Evolutionary conservation across 169 alveolate genomes (phyloP).

Genomic region (Amoebophrya sp.): DNA sequence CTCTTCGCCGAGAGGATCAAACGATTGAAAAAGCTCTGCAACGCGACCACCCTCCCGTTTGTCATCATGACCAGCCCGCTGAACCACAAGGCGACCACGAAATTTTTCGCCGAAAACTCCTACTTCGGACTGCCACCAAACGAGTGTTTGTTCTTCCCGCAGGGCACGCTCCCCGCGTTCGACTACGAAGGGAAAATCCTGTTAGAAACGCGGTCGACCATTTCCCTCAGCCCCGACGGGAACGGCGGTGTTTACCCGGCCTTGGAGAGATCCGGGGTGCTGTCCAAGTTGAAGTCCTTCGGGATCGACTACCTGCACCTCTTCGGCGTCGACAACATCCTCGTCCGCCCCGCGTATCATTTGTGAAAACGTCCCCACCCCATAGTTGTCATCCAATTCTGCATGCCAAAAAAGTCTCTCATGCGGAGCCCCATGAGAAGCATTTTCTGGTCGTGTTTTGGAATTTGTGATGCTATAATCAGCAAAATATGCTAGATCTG

Average conservation of each 20-base stretch:
- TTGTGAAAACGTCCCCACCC: no score
- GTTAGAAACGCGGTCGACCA: conserved; percentile 45
- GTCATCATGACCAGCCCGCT: conserved; percentile 64
- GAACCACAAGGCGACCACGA: conserved; percentile 52
- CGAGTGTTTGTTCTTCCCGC: conserved; percentile 61
- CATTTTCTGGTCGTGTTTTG: no score
- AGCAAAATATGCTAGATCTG: no score
- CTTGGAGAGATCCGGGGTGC: conserved; percentile 52
- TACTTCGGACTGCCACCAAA: conserved; percentile 61
- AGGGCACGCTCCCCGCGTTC: conserved; percentile 67
- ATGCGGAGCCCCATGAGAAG: no score
- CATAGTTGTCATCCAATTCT: no score
- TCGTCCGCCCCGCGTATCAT: conserved; percentile 60
- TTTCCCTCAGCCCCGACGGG: conserved; percentile 68
- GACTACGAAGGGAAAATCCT: conserved; percentile 60
- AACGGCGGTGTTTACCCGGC: conserved; percentile 75
- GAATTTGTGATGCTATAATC: no score
- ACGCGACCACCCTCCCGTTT: conserved; percentile 46
- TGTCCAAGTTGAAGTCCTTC: conserved; percentile 52
- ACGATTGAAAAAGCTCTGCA: background rate
- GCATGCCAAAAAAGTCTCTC: no score
- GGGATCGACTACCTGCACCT: conserved; percentile 61
- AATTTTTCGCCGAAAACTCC: conserved; percentile 57
- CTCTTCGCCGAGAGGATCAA: background rate
- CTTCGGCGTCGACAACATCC: conserved; percentile 68